phyloP scores from a whole-genome alignment of 257 asterid genomes.

The Coffea eugenioides region DNA sequence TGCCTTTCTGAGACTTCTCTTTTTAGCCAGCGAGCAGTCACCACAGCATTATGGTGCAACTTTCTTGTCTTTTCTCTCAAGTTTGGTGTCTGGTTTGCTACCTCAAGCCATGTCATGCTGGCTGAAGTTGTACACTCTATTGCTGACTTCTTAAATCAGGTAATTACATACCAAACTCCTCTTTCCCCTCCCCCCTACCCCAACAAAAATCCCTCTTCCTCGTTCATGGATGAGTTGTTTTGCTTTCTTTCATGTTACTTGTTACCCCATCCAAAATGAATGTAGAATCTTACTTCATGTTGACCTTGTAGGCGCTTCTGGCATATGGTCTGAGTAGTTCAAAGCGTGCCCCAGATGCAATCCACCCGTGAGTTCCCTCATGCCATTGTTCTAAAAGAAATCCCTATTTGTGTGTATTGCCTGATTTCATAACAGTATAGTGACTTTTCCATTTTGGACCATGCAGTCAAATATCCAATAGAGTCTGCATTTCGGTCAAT shows the following conservation, averaged over 20 bases:
- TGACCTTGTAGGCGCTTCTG: slow-evolving; percentile 68
- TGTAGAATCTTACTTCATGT: slow-evolving; percentile 18
- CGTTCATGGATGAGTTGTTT: background rate
- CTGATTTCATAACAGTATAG: background rate
- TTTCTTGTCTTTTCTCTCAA: slow-evolving; percentile 93
- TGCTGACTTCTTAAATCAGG: slow-evolving; percentile 98
- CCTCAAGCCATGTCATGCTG: slow-evolving; percentile 93
- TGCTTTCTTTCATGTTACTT: slow-evolving; percentile 11
- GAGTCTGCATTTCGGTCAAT: background rate
- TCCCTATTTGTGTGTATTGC: background rate
- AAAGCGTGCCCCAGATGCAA: slow-evolving; percentile 94
- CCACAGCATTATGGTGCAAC: slow-evolving; percentile 95
- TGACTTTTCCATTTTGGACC: background rate
- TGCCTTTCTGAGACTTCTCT: slow-evolving; percentile 23
- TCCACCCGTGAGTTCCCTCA: slow-evolving; percentile 79
- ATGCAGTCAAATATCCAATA: background rate
- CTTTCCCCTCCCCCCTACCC: background rate
- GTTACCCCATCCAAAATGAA: slow-evolving; percentile 1
- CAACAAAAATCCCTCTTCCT: slow-evolving; percentile 1
- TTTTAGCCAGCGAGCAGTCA: slow-evolving; percentile 91
- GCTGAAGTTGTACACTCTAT: slow-evolving; percentile 91
- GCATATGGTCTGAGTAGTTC: slow-evolving; percentile 98
- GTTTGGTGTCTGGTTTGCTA: slow-evolving; percentile 89
- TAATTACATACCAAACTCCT: slow-evolving; percentile 13
- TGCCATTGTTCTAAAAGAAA: slow-evolving; percentile 7